These are phyloP conservation scores for Fusarium burgessii DNA, from an alignment of 2,329 filamentous ascomycete species.

Conservation along the genomic window DNA sequence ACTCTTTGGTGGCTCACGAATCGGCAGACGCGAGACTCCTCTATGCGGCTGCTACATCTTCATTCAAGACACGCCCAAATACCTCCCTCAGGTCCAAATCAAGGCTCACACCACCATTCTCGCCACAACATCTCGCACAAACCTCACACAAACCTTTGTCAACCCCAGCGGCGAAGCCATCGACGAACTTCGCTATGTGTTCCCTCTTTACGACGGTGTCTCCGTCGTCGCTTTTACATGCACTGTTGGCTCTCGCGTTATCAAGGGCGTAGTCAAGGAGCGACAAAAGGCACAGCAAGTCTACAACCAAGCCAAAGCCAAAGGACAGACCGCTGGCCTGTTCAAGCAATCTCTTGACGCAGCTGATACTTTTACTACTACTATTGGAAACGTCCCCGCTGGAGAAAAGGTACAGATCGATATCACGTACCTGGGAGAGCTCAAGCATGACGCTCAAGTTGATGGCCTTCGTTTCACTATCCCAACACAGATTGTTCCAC, in stretches of 20 bases:
- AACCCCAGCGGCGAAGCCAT: slow-evolving; percentile 61
- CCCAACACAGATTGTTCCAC: slow-evolving; percentile 74
- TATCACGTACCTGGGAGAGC: slow-evolving; percentile 75
- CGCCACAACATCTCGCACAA: slow-evolving; percentile 62
- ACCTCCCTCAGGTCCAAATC: slow-evolving; percentile 70
- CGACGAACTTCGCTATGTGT: slow-evolving; percentile 71
- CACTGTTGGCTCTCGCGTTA: slow-evolving; percentile 68
- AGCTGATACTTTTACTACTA: slow-evolving; percentile 75
- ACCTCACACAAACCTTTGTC: slow-evolving; percentile 68
- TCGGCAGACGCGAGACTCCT: background rate
- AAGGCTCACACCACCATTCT: slow-evolving; percentile 71
- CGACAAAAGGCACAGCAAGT: slow-evolving; percentile 69
- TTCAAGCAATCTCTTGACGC: slow-evolving; percentile 71
- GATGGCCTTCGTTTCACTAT: slow-evolving; percentile 78
- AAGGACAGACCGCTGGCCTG: slow-evolving; percentile 72
- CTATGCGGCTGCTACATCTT: slow-evolving; percentile 54
- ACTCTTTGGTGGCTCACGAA: background rate
- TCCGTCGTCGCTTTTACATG: slow-evolving; percentile 77
- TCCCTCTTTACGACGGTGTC: slow-evolving; percentile 79
- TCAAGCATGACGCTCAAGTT: slow-evolving; percentile 77
- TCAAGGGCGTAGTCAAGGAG: slow-evolving; percentile 75
- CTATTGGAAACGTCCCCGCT: slow-evolving; percentile 74
- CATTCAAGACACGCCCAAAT: slow-evolving; percentile 46
- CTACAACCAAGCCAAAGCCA: slow-evolving; percentile 68
- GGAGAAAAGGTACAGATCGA: slow-evolving; percentile 68